Base-by-base conservation (phyloP, 306 rosid genomes). In the Alnus rubra region DNA sequence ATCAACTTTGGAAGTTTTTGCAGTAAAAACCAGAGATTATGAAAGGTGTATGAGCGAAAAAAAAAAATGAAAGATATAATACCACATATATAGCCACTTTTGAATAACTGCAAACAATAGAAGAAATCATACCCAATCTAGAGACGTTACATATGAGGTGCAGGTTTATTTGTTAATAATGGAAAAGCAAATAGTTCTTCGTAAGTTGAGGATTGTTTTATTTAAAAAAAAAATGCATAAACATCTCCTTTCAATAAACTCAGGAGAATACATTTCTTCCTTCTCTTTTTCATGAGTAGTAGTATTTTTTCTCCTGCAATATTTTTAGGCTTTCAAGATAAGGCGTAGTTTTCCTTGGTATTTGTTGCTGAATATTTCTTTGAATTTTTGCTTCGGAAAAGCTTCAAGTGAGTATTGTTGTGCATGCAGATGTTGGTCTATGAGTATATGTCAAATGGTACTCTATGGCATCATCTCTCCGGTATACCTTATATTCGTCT, bases 341-440 rank as follows among this genome's bases (percentile, higher is more conserved):
- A 60, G 73, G 7, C 37, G 49, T 44, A 10, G 48, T 54, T 63
- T 69, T 50, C 69, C 28, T 62, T 76, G 74, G 70, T 54, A 72
- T 83, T 28, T 67, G 15, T 80, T 77, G 64, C 62, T 63, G 31
- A 49, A 58, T 52, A 68, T 76, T 39, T 31, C 7, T 76, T 64
- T 82, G 28, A 75, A 45, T 51, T 82, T 64, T 78, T 76, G 58
- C 64, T 69, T 86, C 52, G 12, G 58, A 55, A 82, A 13, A 51
- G 5, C 55, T 15, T 13, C 9, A 60, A 19, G n/a, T 37, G 18
- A 14, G 47, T 64, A 15, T 35, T 35, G 70, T 78, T 85, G 60
- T 83, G 64, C 74, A 19, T 88, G 94, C 93, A 93, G 97, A 96
- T 93, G 98, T 81, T 96, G 86, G 93, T 89, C 59, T 96, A 93